Evolutionary conservation across 139 green algal genomes (phyloP), one percentile per base, ranked within the genome.

Genomic region (Chlamydomonas sphaeroides): DNA sequence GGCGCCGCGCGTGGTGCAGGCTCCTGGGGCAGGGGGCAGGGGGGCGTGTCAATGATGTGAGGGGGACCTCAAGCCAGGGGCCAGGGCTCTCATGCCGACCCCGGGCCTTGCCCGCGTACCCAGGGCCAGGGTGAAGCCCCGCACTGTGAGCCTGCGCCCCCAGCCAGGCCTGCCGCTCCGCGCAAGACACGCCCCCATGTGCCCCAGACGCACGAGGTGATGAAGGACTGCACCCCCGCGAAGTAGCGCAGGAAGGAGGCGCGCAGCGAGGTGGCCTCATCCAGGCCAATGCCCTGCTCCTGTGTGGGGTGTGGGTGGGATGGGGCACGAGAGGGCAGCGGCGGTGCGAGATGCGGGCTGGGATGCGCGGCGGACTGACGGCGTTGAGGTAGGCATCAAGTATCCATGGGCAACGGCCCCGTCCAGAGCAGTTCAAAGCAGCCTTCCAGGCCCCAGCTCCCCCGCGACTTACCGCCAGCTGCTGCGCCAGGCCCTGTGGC

Each of bases 201-300:
- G n/a, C 30, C 48, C 23, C 56, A n/a, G 20, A 5, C 65, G 42
- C n/a, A 86, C 72, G 57, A 56, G n/a, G 68, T 62, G n/a, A 89
- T 89, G 79, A 79, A 90, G 25, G 78, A 53, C 30, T 79, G 39
- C 65, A 93, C 91, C 10, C 91, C 89, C 51, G 61, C 62, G 78
- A 94, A 94, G 39, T 76, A 42, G 30, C 67, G 28, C 53, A 94
- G 79, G 87, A 94, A 94, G 36, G 68, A 83, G 28, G 70, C 23
- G 59, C 92, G 90, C 32, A 94, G 84, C 25, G 38, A 42, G 21
- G 57, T 32, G 21, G 84, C 89, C 49, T 45, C 57, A 8, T 72
- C 69, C 51, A 63, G 28, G 25, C 36, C 57, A 20, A 87, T 45
- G 39, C 85, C 82, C 28, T 83, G 84, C 32, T 81, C 76, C 74